Evolutionary conservation across 805 yeast species (phyloP), one percentile per base, ranked within the genome.

Genomic region (Candida boleticola): DNA sequence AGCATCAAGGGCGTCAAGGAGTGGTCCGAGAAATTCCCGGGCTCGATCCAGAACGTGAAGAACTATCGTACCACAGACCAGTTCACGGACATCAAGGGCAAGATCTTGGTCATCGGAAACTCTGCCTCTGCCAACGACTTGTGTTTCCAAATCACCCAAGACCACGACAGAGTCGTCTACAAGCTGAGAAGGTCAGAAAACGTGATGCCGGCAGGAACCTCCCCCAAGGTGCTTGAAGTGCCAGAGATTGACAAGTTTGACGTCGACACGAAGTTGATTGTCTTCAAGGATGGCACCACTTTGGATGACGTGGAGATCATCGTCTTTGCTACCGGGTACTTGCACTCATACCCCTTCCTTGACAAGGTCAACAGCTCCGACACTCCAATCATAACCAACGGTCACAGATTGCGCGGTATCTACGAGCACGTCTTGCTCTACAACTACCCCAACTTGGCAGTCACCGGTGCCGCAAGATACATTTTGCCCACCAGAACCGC

Each of bases 81-180:
- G 10, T 71, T 55, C 46, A 51, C 54, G 5, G 60, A 66, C 19
- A 41, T 56, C 7, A 39, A 40, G 19, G 59, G 66, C 34, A 70
- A 62, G n/a, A 79, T 82, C 13, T 58, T 87, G 34, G 73, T 86
- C 5, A 77, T 87, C n/a, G 95, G 95, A 0, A 83, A 82, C 51
- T 80, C 83, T 9, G 84, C 93, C 2, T 80, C 89, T 23, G 96
- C 92, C 21, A 76, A 79, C 16, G 96, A 89, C 55, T 66, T 85
- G 32, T 77, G 88, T 2, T 74, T 72, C 43, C 90, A 85, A 54
- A 54, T 82, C 16, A 76, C 81, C 1, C 64, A 67, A 2, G 54
- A 45, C 3, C 57, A 55, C 6, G 60, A 70, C 18, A 66, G 61
- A 39, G 58, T 54, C 5, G 65, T 82, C 11, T 70, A 72, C 52